Evolutionary conservation across 1,284 basidiomycete species (phyloP), one percentile per base, ranked within the genome.

Genomic region (Athelia sp.): DNA sequence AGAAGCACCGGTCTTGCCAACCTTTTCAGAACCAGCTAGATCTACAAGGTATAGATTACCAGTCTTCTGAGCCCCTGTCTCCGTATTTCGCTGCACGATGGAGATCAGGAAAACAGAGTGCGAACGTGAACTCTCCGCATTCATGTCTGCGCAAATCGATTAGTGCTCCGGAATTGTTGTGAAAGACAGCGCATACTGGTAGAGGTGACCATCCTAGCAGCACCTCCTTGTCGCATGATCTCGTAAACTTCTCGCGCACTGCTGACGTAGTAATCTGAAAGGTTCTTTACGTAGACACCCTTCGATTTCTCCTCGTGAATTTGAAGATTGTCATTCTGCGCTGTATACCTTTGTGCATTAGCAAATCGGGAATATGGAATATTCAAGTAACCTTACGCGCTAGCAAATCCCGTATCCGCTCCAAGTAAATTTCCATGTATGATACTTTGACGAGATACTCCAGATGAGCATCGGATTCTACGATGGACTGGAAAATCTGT

Each of bases 391-490:
- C 80, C 93, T 66, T 69, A 98, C 95, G 97, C 51, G 94, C 90
- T 50, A 99, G 79, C 52, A 99, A 71, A 78, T 99, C 97, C 51
- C 96, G 83, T 60, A 99, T 95, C 57, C 87, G 84, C 71, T 99
- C 97, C 64, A 99, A 82, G 72, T 99, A 99, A 57, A 99, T 99
- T 69, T 99, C 97, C 94, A 99, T 98, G 69, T 99, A 99, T 32
- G 94, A 98, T 49, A 99, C 97, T 73, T 99, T 99, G 68, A 99
- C 97, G 51, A 98, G 84, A 68, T 99, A 99, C 69, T 99, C 97
- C 54, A 99, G 76, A 65, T 93, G 92, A 36, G 92, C 82, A 59
- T 98, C 96, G 50, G 95, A 97, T 59, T 92, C 84, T 56, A 97
- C 86, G 66, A 99, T 99, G 49, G 93, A 94, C 55, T 94, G 90